A percentile compares a stretch with the other conserved stretches of the same genome.
phyloP scores from a whole-genome alignment of 257 asterid species.

The Nicotiana tomentosiformis region DNA sequence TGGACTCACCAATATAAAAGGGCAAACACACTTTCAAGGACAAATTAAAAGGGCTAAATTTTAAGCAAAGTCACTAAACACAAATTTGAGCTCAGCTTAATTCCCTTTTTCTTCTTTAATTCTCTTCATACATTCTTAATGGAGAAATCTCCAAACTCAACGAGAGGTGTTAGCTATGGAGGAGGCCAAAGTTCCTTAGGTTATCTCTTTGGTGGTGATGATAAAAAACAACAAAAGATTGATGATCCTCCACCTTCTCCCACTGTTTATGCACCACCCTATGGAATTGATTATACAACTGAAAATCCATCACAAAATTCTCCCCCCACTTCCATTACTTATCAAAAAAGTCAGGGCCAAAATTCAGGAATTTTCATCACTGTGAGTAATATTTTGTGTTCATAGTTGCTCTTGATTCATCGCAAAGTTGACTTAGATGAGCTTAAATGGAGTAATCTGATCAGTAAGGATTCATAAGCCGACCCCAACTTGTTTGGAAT shows the following conservation, averaged over 20 bases:
- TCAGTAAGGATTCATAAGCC: too few relatives aligned
- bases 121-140: background rate
- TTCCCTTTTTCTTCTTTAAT: background rate
- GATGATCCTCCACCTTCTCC: constrained; percentile 30
- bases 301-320: constrained; percentile 14
- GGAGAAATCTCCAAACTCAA: constrained; percentile 19
- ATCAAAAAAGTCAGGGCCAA: constrained; percentile 22
- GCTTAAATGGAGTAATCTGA: too few relatives aligned
- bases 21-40: background rate
- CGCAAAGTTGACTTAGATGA: too few relatives aligned
- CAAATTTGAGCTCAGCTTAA: background rate
- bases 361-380: constrained; percentile 41
- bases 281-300: constrained; percentile 29
- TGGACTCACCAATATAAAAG: background rate
- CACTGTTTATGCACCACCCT: constrained; percentile 35
- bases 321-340: constrained; percentile 13
- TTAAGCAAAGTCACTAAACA: background rate
- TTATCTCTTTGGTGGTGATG: constrained; percentile 48
- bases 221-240: constrained; percentile 28
- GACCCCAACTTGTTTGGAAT: too few relatives aligned
- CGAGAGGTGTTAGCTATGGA: constrained; percentile 47
- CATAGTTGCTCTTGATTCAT: background rate
- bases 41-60: background rate
- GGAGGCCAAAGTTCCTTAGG: constrained; percentile 66
- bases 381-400: constrained; percentile 24